Evolutionary conservation across 768 basidiomycete genomes (phyloP).

Genomic region (Xerocomellus dryophilus): DNA sequence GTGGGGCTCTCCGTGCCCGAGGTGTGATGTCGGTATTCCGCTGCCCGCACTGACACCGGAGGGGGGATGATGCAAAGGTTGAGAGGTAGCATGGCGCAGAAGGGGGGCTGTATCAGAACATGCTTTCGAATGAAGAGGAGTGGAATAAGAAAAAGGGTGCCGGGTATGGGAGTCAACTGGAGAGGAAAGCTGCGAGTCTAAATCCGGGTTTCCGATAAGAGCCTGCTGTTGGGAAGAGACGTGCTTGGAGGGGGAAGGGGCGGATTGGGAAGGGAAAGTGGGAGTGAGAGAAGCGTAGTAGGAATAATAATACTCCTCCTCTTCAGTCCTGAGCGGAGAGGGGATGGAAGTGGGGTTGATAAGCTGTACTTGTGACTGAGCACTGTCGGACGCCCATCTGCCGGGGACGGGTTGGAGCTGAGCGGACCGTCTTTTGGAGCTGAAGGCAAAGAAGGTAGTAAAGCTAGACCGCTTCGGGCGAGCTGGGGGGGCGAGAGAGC

Average conservation of each 20-base stretch:
- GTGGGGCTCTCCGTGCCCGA: neutral
- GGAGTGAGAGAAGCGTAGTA: constrained; percentile 44
- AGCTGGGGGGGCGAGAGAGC: constrained; percentile 12
- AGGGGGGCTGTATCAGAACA: neutral
- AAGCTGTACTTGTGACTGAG: constrained; percentile 6
- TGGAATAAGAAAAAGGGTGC: constrained; percentile 54
- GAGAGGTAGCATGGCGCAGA: constrained; percentile 23
- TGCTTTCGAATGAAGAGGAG: constrained; percentile 17
- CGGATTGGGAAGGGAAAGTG: neutral
- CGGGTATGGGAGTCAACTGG: constrained; percentile 24
- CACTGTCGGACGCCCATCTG: too few species aligned
- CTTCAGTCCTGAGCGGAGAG: constrained; percentile 28
- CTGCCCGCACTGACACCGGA: neutral
- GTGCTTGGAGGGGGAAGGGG: constrained; percentile 15
- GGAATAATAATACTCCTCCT: constrained; percentile 51
- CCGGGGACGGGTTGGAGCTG: constrained; percentile 21
- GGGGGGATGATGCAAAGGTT: constrained; percentile 23
- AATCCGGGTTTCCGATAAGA: constrained; percentile 16
- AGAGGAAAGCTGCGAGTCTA: constrained; percentile 18
- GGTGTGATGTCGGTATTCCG: constrained; percentile 4
- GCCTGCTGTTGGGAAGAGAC: constrained; percentile 18
- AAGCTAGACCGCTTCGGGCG: constrained; percentile 46
- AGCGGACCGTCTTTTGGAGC: constrained; percentile 22
- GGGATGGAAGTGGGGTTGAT: constrained; percentile 12
- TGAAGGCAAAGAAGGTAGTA: constrained; percentile 30